Evolutionary conservation across 2,329 filamentous ascomycete genomes (phyloP), one percentile per base, ranked within the genome.

Genomic region (Aspergillus flavus): DNA sequence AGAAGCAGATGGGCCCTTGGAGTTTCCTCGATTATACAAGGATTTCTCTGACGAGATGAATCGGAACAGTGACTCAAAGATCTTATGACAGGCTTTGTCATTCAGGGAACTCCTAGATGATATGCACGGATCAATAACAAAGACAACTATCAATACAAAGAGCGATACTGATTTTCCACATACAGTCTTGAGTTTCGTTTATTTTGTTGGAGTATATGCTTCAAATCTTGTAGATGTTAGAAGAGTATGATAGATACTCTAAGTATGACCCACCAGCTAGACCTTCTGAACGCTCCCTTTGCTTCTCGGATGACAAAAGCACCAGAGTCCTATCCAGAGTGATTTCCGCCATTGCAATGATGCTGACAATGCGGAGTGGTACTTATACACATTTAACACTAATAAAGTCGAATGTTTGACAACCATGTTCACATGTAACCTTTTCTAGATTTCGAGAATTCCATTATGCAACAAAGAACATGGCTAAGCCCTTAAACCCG

Each of bases 61-160:
- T 59, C 86, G 84, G 73, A 97, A 97, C 3, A 98, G 81, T 1
- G 87, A 86, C 72, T 97, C 93, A 70, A 92, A 92, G 50, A 97
- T 88, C 63, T 86, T 86, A 72, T 95, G 90, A 69, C 91, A 96
- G n/a, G 86, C 86, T 73, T 91, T 91, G 73, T 96, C 92, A 53
- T 85, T 86, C 39, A 97, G 81, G 6, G 73, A 71, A 39, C 81
- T 76, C 65, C 79, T 79, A 67, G 57, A 61, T 53, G 57, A 26
- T 32, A 28, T 21, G 48, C 61, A 45, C 10, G n/a, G 26, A 61
- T 72, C 59, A 73, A 68, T 59, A 28, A 52, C 16, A 28, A 54
- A 14, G 34, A 26, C 21, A 45, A 39, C 23, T 19, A 54, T 21
- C 34, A 48, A 26, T 30, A 12, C 28, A 32, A 21, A 58, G 56